Evolutionary conservation across 345 rosid species (phyloP), one percentile per base, ranked within the genome.

Genomic region (Moricandia arvensis): DNA sequence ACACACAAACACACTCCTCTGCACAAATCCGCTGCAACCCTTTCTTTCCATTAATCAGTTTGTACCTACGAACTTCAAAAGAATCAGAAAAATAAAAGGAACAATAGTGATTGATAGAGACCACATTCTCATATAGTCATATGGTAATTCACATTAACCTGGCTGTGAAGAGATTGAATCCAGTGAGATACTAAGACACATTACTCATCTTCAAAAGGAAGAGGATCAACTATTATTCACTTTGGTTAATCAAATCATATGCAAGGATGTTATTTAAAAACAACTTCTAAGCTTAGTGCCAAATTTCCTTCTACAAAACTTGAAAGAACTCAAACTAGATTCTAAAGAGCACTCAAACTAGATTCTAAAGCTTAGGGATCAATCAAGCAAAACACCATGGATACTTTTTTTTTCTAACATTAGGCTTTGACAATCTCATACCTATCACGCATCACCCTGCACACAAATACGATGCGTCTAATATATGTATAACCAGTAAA

Each of bases 171-270:
- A 71, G 68, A 72, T 67, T 55, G 72, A 65, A 24, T 71, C 72
- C 33, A 59, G 33, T 65, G 61, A 77, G 55, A 64, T 24, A 35
- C n/a, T 9, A 65, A 26, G n/a, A 17, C 30, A 16, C 45, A 71
- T 71, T 65, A 77, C 2, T 77, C 80, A 71, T 77, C 80, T 77
- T 76, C 59, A 49, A 65, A 71, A 65, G 17, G 13, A 71, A 71
- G 29, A 45, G 3, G 33, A 15, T 9, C 66, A 24, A n/a, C 7
- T 55, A 69, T 55, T 13, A 69, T 6, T 61, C 8, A 2, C 38
- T 33, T 34, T 60, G 10, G 11, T 45, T 59, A 13, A 6, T 33
- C 37, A 45, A 18, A 58, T 41, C 35, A 47, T 34, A 35, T 12
- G 33, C 41, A 34, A 5, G 0, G 15, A 15, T 63, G 41, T 15